These are phyloP conservation scores for Diversispora epigaea DNA, from an alignment of 192 early-diverging fungal species.

Conservation along the genomic window DNA sequence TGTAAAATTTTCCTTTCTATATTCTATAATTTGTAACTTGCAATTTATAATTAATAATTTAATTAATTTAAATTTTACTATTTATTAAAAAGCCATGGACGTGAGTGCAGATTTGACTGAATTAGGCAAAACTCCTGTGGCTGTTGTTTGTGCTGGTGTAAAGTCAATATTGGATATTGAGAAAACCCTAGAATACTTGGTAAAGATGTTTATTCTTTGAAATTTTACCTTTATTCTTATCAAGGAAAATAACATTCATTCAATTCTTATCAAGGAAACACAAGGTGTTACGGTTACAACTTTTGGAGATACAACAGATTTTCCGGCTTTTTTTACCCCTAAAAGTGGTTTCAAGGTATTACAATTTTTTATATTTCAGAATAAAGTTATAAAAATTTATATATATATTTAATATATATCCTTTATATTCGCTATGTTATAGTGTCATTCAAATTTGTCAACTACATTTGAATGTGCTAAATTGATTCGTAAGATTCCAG, in stretches of 20 bases:
- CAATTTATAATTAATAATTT: not conserved
- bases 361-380: not conserved
- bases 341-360: constrained; percentile 65
- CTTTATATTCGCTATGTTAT: no score
- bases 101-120: constrained; percentile 92
- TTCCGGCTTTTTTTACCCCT: constrained; percentile 92
- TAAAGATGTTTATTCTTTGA: constrained; percentile 2
- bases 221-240: not conserved
- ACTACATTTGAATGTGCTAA: constrained; percentile 54
- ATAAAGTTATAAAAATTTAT: not conserved
- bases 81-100: constrained; percentile 64
- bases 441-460: constrained; percentile 55
- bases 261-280: constrained; percentile 59
- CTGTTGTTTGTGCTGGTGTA: constrained; percentile 94
- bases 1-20: not conserved
- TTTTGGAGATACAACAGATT: constrained; percentile 60
- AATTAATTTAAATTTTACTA: not conserved
- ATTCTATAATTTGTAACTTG: no score
- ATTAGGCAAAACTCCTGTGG: constrained; percentile 84
- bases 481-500: constrained; percentile 48
- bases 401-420: not conserved
- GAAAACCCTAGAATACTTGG: constrained; percentile 86
- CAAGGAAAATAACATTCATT: not conserved
- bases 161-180: constrained; percentile 95
- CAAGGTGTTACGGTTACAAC: constrained; percentile 91